Conservation (phyloP, 2,329 filamentous ascomycete genomes). For the Colletotrichum sp. region DNA sequence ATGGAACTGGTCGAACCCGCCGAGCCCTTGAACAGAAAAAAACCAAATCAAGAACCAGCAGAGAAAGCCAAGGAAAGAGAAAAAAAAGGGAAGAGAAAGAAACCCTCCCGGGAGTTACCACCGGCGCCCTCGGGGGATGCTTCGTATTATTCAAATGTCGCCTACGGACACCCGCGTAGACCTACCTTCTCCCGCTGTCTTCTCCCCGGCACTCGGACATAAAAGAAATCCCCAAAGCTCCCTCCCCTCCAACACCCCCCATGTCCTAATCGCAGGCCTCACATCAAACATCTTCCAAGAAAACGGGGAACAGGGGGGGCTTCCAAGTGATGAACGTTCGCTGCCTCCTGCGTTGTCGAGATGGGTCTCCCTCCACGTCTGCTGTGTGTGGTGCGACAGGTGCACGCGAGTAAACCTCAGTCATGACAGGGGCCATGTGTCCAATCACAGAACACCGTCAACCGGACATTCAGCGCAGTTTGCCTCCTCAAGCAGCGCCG, state of each 20-base stretch:
- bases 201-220: neutral
- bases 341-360: neutral
- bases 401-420: neutral
- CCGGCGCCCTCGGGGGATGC: neutral
- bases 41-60: neutral
- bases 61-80: neutral
- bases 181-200: neutral
- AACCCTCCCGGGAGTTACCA: neutral
- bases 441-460: neutral
- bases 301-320: neutral
- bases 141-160: neutral
- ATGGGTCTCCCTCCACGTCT: neutral
- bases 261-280: neutral
- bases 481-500: neutral
- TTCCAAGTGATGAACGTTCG: neutral
- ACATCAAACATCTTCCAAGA: conserved; percentile 14
- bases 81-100: neutral
- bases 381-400: neutral
- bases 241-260: neutral
- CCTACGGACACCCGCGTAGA: neutral
- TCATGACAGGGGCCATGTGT: neutral
- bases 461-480: neutral
- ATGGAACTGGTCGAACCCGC: neutral
- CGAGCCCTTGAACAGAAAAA: neutral
- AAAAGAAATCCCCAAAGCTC: neutral